Base-by-base conservation (phyloP, 345 rosid genomes). In the Camelina neglecta region DNA sequence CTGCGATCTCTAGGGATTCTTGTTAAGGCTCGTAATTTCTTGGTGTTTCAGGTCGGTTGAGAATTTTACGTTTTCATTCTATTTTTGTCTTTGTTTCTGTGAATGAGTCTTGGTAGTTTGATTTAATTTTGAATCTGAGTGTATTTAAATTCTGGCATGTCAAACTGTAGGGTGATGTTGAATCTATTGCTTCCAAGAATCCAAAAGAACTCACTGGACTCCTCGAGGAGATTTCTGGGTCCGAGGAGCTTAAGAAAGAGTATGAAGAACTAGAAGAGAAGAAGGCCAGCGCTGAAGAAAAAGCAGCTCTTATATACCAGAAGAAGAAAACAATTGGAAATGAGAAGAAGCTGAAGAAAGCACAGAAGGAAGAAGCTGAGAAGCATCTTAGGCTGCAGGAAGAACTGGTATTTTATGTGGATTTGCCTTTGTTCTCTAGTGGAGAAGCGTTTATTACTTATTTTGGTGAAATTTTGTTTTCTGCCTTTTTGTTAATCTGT, bases 281-380 rank as follows among this genome's bases (percentile, higher is more conserved):
- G 81, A 95, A 95, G 67, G 92, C 84, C n/a, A 74, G 51, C 24
- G 99, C 99, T 10, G 98, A 92, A 79, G 93, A 90, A 72, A 95
- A 87, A 67, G 85, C 96, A 20, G 94, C 91, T 0, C 89, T 89
- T 79, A 80, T 80, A 24, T 92, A 88, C 80, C 97, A 90, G 87
- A 90, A 86, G 60, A 95, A 95, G 85, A 87, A 88, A 83, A 88
- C 93, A 1, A 60, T 92, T 8, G 91, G 87, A 8, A 65, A 80
- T 73, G 99, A 95, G 85, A 87, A 97, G 86, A 95, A 95, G 83
- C 94, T 89, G 78, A 95, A 95, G 88, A 95, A 95, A 84, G 97
- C 87, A 66, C 99, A 95, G 80, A 95, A 95, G 85, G 97, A 92
- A 85, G 99, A 95, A 87, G 99, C 97, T 38, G 99, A 95, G 82